A percentile compares a stretch with the other conserved stretches of the same genome.
Evolutionary conservation across 495 filamentous ascomycete species (phyloP).

Genomic region (Daldinia grandis): DNA sequence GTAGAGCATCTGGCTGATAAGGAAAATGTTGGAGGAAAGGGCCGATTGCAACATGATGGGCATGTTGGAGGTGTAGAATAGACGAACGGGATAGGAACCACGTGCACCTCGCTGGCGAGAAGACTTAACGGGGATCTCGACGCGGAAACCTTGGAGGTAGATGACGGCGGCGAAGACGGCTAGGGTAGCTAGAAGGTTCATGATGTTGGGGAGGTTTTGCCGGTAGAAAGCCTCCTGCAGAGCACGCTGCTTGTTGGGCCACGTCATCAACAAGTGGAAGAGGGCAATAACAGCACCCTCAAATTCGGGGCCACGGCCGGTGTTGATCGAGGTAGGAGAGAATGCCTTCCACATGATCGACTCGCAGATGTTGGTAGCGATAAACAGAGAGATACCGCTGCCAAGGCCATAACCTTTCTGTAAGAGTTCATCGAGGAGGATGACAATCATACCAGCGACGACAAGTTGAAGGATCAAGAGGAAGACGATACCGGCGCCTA

Average conservation of each 20-base stretch:
- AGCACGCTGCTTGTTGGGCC: conserved; percentile 97
- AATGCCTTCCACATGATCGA: conserved; percentile 99
- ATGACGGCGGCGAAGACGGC: conserved; percentile 96
- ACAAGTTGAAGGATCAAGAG: conserved; percentile 97
- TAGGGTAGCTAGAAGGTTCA: conserved; percentile 95
- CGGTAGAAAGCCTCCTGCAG: conserved; percentile 98
- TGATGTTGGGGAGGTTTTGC: conserved; percentile 99
- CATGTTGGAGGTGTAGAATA: conserved; percentile 94
- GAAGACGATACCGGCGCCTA: conserved; percentile 97
- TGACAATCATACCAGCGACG: conserved; percentile 95
- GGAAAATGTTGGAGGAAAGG: conserved; percentile 97
- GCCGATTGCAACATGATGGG: conserved; percentile 99
- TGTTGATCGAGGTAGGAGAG: conserved; percentile 99
- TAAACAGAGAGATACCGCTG: conserved; percentile 98
- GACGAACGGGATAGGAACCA: conserved; percentile 79
- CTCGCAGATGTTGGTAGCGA: conserved; percentile 99
- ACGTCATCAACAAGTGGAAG: conserved; percentile 97
- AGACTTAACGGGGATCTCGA: conserved; percentile 99
- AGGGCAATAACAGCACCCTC: conserved; percentile 99
- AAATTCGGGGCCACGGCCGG: conserved; percentile 97
- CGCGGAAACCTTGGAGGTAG: conserved; percentile 99
- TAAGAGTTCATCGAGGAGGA: conserved; percentile 97
- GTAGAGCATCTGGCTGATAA: conserved; percentile 98
- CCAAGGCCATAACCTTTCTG: conserved; percentile 99
- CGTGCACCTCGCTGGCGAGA: conserved; percentile 98